These are phyloP conservation scores for Epichloe elymi DNA, from an alignment of 2,329 filamentous ascomycete species.

Conservation along the genomic window DNA sequence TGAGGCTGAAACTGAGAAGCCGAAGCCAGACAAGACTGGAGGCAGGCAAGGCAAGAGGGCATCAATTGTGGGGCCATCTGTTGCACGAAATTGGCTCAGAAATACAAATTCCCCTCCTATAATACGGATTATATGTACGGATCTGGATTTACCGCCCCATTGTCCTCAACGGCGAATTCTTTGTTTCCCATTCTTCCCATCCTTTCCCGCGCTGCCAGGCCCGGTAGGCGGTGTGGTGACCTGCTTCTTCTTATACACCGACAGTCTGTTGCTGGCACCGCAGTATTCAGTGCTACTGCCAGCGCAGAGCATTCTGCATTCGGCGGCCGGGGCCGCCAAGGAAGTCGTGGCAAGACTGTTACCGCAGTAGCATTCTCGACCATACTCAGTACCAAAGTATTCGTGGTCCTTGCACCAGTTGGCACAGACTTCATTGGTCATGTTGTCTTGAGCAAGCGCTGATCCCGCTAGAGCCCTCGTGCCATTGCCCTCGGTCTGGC, in stretches of 20 bases:
- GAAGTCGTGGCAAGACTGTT: conserved; percentile 16
- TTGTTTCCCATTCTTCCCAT: background rate
- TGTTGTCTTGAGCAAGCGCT: conserved; percentile 12
- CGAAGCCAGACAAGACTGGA: background rate
- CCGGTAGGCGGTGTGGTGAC: background rate
- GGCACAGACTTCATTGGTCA: conserved; percentile 22
- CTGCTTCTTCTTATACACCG: conserved; percentile 19
- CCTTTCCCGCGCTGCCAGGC: background rate
- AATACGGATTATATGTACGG: background rate
- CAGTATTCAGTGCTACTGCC: conserved; percentile 25
- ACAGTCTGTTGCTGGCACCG: conserved; percentile 26
- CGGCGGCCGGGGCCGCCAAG: conserved; percentile 14
- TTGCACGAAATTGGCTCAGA: too few species aligned
- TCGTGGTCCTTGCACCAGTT: conserved; percentile 17
- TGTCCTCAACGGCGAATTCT: background rate
- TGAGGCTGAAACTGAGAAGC: background rate
- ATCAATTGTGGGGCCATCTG: too few species aligned
- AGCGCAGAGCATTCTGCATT: conserved; percentile 29
- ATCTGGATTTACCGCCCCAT: background rate
- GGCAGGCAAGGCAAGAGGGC: too few species aligned
- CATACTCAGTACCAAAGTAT: conserved; percentile 26
- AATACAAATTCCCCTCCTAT: background rate
- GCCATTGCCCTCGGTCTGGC: conserved; percentile 22
- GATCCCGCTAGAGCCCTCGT: conserved; percentile 19
- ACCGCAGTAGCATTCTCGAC: conserved; percentile 26